These are phyloP conservation scores for Salvia miltiorrhiza DNA, from an alignment of 257 asterid species.

Conservation along the genomic window DNA sequence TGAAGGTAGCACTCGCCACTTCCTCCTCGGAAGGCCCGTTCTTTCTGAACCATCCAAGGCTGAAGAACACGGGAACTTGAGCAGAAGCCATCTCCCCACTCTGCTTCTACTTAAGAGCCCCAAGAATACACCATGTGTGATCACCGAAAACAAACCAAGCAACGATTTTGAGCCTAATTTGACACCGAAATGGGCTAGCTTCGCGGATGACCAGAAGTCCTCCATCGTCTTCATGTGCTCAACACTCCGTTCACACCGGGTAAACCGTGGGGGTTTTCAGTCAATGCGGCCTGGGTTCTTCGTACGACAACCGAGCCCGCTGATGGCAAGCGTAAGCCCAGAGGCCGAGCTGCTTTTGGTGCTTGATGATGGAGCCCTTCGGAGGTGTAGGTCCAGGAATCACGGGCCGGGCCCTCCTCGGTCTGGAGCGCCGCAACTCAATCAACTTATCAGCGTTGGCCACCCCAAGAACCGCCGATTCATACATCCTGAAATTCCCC, in stretches of 20 bases:
- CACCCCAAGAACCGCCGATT: constrained; percentile 84
- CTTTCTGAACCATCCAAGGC: too few relatives aligned
- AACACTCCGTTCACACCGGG: constrained; percentile 52
- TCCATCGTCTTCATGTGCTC: constrained; percentile 48
- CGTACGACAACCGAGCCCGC: constrained; percentile 75
- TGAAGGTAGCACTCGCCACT: constrained; percentile 69
- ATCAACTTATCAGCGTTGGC: too few relatives aligned
- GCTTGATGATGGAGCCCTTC: constrained; percentile 54
- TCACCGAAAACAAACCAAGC: constrained; percentile 46
- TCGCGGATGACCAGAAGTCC: constrained; percentile 65
- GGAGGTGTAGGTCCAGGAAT: constrained; percentile 74
- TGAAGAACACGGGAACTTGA: constrained; percentile 59
- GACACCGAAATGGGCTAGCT: constrained; percentile 80
- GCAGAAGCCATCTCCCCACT: constrained; percentile 65
- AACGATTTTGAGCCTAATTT: constrained; percentile 61
- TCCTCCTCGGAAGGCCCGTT: constrained; percentile 84
- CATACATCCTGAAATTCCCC: constrained; percentile 70
- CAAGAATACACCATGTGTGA: constrained; percentile 50
- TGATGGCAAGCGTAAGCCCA: constrained; percentile 84
- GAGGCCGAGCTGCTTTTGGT: constrained; percentile 58
- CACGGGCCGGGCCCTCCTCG: constrained; percentile 59
- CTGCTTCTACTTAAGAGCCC: constrained; percentile 49
- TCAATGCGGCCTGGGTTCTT: too few relatives aligned
- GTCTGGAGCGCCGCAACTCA: constrained; percentile 58
- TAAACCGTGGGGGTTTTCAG: too few relatives aligned